Base-by-base conservation (phyloP, 208 protist genomes). In the Plasmodiophora brassicae region DNA sequence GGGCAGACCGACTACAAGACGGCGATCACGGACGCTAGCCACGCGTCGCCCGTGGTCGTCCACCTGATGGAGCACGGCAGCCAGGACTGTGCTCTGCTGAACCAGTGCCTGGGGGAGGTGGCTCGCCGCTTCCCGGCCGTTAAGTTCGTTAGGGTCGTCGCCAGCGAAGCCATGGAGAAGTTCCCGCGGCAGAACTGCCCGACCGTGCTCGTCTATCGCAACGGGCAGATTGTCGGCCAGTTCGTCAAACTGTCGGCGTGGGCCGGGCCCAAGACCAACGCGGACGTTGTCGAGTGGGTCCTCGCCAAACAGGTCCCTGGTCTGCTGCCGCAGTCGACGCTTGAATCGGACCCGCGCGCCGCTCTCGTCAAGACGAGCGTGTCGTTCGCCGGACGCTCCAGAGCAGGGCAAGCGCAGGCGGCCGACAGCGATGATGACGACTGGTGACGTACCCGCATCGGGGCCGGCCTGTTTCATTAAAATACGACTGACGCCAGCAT, bases 81-180 rank as follows among this genome's bases (percentile, higher is more conserved):
- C 5, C 32, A 78, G n/a, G 65, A n/a, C 20, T 78, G 65, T 38
- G 5, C 65, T 8, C 65, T 78, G 65, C 65, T 78, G 41, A 78
- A 78, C 65, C 84, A 57, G 20, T 86, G 84, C 50, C n/a, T 86
- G 14, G 84, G 1, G 1, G 50, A 65, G 45, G 45, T 86, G 10
- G 84, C 84, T 71, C 45, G 50, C 25, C 45, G 50, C 28, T 86
- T 86, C 43, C 45, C 45, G 1, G 28, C 84, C 5, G 45, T 53
- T 44, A 86, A 86, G n/a, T 86, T 86, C 28, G 84, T 86, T 25
- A 86, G n/a, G 43, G 43, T 86, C n/a, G 46, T 86, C 14, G 84
- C 46, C 10, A 25, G 43, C 35, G 84, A 86, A 57, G 45, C 46
- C 14, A 86, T 86, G 28, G 14, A 28, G 25, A 86, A 86, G 1